A percentile compares a stretch with the other conserved stretches of the same genome.
phyloP scores from a whole-genome alignment of 768 basidiomycete species.

The Rhizopogon sp. region DNA sequence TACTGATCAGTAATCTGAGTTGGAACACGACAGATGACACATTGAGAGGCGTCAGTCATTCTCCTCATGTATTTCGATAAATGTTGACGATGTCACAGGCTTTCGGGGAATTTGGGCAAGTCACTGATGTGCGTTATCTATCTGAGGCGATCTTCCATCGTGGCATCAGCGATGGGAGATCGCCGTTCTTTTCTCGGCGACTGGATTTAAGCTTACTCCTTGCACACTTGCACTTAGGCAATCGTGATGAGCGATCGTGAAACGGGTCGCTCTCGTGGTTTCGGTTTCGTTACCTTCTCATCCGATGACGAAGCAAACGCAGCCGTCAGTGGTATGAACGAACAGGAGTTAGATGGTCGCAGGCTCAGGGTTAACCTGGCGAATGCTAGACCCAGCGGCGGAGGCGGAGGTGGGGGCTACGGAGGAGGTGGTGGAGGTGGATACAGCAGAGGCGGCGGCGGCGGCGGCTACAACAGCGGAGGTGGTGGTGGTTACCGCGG shows the following conservation, averaged over 20 bases:
- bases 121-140: conserved; percentile 45
- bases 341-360: conserved; percentile 51
- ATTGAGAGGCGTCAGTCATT: conserved; percentile 19
- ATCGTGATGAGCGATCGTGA: conserved; percentile 46
- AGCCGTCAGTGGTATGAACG: conserved; percentile 42
- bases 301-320: conserved; percentile 32
- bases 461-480: conserved; percentile 1
- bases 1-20: conserved; percentile 25
- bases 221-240: conserved; percentile 15
- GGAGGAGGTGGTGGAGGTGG: conserved; percentile 11
- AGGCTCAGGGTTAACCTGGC: conserved; percentile 46
- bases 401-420: conserved; percentile 16
- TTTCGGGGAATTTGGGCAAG: conserved; percentile 39
- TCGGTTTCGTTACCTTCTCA: conserved; percentile 46
- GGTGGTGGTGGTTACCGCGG: conserved; percentile 7
- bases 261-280: conserved; percentile 53
- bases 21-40: conserved; percentile 27
- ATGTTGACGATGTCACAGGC: conserved; percentile 21
- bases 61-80: background rate
- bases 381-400: conserved; percentile 24
- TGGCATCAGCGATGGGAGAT: conserved; percentile 27
- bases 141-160: conserved; percentile 24
- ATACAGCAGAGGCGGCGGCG: conserved; percentile 5
- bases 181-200: conserved; percentile 12
- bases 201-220: conserved; percentile 23